Conservation (phyloP, 345 rosid species). For the Gossypium stocksii region DNA sequence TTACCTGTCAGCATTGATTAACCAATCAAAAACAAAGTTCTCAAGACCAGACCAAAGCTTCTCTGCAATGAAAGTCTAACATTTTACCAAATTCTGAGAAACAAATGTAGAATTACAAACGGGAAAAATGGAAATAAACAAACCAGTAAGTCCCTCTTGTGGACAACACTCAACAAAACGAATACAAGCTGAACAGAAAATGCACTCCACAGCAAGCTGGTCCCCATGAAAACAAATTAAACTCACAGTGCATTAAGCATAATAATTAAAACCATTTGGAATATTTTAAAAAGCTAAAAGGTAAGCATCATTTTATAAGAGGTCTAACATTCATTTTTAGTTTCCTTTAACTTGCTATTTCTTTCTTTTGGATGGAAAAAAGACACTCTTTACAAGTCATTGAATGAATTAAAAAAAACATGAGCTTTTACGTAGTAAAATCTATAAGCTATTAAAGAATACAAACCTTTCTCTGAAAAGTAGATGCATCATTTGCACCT, state of each 20-base stretch:
- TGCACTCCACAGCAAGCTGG: conserved; percentile 99
- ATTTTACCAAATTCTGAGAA: conserved; percentile 17
- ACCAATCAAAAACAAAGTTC: conserved; percentile 97
- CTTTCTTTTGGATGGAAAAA: neutral
- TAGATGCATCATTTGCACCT: conserved; percentile 97
- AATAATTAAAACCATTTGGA: neutral
- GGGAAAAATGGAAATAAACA: conserved; percentile 27
- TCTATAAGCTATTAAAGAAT: neutral
- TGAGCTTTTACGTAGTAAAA: neutral
- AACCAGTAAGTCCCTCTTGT: conserved; percentile 95
- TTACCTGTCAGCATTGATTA: conserved; percentile 95
- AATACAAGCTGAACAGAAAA: conserved; percentile 98
- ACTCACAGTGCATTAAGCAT: conserved; percentile 10
- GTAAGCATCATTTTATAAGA: neutral
- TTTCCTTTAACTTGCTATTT: neutral
- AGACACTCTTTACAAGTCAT: neutral
- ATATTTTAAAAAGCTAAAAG: neutral
- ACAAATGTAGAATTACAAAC: neutral
- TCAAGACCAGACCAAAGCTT: conserved; percentile 99
- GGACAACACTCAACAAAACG: conserved; percentile 98
- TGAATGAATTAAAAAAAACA: neutral
- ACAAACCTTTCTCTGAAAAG: conserved; percentile 95
- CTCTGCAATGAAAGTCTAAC: conserved; percentile 50
- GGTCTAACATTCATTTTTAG: conserved; percentile 4
- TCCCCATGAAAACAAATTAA: conserved; percentile 22